Percentiles rank a stretch among this genome's conserved stretches.
Conservation (phyloP, 2,329 filamentous ascomycete species). For the Beauveria sp. region DNA sequence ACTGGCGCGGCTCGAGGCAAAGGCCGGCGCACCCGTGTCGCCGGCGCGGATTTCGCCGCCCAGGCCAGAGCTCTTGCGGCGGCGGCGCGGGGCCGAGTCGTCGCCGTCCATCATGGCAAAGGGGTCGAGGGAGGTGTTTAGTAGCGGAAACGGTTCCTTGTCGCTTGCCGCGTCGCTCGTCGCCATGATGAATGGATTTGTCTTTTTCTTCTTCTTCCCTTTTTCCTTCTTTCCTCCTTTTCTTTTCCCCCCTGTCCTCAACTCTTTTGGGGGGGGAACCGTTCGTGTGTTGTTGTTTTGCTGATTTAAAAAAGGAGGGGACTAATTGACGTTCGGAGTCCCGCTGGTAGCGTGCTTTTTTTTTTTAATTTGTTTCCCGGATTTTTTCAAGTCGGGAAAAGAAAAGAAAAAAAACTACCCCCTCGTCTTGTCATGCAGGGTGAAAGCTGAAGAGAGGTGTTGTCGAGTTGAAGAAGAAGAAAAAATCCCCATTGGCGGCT, state of each 20-base stretch:
- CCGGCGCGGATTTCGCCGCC: constrained; percentile 46
- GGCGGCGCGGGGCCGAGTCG: constrained; percentile 33
- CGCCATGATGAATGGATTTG: neutral
- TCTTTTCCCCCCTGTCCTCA: constrained; percentile 9
- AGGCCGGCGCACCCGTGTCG: constrained; percentile 47
- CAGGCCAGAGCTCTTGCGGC: constrained; percentile 49
- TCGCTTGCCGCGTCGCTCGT: constrained; percentile 4
- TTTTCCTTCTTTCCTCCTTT: neutral
- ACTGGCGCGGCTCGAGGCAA: constrained; percentile 45
- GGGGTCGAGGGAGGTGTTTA: constrained; percentile 44
- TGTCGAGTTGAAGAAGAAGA: too few species aligned
- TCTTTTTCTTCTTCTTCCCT: neutral
- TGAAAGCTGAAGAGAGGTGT: too few species aligned
- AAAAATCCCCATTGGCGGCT: too few species aligned
- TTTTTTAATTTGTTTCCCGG: too few species aligned
- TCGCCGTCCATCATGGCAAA: constrained; percentile 25
- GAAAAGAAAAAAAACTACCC: too few species aligned
- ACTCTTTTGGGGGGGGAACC: neutral
- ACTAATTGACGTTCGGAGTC: too few species aligned
- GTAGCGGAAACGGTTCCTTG: constrained; percentile 46
- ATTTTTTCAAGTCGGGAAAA: too few species aligned
- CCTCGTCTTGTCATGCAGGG: too few species aligned
- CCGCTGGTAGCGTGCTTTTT: too few species aligned
- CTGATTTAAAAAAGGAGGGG: too few species aligned
- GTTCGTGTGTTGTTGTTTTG: neutral